Base-by-base conservation (phyloP, 73 alveolate species). In the Uronychia setigera region DNA sequence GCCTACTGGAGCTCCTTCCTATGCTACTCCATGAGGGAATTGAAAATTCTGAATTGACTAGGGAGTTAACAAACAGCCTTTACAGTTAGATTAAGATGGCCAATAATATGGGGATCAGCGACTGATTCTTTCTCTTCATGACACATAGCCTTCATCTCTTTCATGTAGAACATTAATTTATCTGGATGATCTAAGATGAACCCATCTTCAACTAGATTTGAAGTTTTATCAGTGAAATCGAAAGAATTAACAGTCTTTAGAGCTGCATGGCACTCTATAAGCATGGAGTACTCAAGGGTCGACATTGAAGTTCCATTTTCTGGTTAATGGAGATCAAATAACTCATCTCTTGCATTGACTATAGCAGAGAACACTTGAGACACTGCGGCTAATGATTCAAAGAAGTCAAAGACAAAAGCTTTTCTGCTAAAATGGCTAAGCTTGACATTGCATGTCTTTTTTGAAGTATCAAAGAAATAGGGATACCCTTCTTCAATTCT, bases 401-500 rank as follows among this genome's bases (percentile, higher is more conserved):
- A 90, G 59, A 90, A 90, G 78, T 90, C 91, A 0, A 90, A 60
- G 13, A 90, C 31, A 26, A 82, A 82, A 9, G 80, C 33, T 1
- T 5, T 31, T 59, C 79, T 14, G 46, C 76, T 13, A 1, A 33
- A 27, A 1, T 30, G 74, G 31, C 86, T 80, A 5, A 33, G 29
- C 26, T 77, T 59, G 26, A 31, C 60, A 5, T 26, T 25, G 32
- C 80, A 46, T 13, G 29, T 60, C 26, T 59, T 26, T 27, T 89
- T 81, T 26, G 60, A 67, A 1, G 58, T 77, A 0, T 78, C 82
- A 29, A 78, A 90, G 84, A 79, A 90, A 67, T 85, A 84, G 0
- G 95, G 95, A 80, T 80, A 90, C 29, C 95, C 95, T 35, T 90
- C 95, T 76, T 77, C 84, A n/a, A 79, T 59, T 58, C 67, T 46